phyloP scores from a whole-genome alignment of 768 basidiomycete genomes.

The Tulasnella sp. region DNA sequence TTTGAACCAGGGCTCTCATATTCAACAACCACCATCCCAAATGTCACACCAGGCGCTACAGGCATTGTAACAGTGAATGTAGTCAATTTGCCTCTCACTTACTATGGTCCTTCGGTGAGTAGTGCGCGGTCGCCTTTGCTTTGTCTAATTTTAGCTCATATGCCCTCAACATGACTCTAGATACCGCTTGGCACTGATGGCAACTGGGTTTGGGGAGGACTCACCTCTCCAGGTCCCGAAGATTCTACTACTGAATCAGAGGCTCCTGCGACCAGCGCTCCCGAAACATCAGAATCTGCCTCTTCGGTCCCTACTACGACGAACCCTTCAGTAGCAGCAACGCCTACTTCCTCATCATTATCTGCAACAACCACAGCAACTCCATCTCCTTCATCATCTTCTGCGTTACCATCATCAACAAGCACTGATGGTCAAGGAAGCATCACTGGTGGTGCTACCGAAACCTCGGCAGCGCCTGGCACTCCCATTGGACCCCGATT shows the following conservation, averaged over 20 bases:
- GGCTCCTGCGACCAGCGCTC: slow-evolving; percentile 21
- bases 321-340: background rate
- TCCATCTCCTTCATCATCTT: slow-evolving; percentile 24
- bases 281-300: slow-evolving; percentile 18
- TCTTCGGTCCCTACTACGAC: slow-evolving; percentile 22
- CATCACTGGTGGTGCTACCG: background rate
- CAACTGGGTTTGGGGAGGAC: slow-evolving; percentile 61
- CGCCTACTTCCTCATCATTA: slow-evolving; percentile 20
- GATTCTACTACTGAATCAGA: slow-evolving; percentile 19
- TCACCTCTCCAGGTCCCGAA: slow-evolving; percentile 38
- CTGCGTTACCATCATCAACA: slow-evolving; percentile 14
- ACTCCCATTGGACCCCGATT: slow-evolving; percentile 15
- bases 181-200: slow-evolving; percentile 54
- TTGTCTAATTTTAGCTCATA: background rate
- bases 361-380: slow-evolving; percentile 23
- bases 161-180: slow-evolving; percentile 32
- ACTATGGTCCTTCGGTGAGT: slow-evolving; percentile 73
- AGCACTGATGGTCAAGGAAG: background rate
- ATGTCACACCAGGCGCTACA: slow-evolving; percentile 1
- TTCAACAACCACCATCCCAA: slow-evolving; percentile 9
- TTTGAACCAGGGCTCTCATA: slow-evolving; percentile 8
- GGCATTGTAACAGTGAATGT: slow-evolving; percentile 31
- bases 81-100: slow-evolving; percentile 58
- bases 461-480: background rate
- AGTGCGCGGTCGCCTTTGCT: background rate